Base-by-base conservation (phyloP, 495 filamentous ascomycete genomes). In the Rhizodiscina lignyota region DNA sequence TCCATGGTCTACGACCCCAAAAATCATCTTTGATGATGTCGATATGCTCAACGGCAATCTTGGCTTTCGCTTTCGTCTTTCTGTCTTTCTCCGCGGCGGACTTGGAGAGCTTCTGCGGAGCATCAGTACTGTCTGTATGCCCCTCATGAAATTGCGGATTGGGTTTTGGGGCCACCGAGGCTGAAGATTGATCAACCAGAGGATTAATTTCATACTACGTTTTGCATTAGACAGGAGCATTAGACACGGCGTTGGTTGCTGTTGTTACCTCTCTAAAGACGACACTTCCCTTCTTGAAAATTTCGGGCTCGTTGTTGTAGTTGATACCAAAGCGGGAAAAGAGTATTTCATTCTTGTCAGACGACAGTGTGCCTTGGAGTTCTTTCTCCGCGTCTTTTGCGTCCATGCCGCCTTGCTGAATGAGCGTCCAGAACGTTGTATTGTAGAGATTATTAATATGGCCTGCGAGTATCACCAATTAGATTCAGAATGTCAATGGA, bases 361-460 rank as follows among this genome's bases (percentile, higher is more conserved):
- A 62, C 0, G 87, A 68, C 1, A 83, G 53, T 0, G 87, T 91
- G 2, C 86, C 85, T 76, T 91, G 15, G 19, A 96, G 63, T 34
- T 67, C 68, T 46, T 75, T 66, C 52, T 94, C 89, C 0, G 89
- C 89, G 44, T 82, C 74, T 15, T 68, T 75, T 5, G 67, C 64
- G 32, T 68, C 72, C 62, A 89, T 68, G 0, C 76, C 79, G 0
- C 84, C 86, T 28, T 71, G 59, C 35, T 77, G 68, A 18, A 94
- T 76, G 48, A 96, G 63, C 0, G 76, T 65, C 89, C 89, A 96
- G 51, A 94, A 96, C 0, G 84, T 86, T 1, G 89, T 97, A 48
- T 97, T 97, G 55, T 93, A 94, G 12, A 96, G 65, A 50, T 97
- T 97, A 55, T 97, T 97, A 45, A 97, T 87, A 54, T 97, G 89